A percentile compares a stretch with the other conserved stretches of the same genome.
phyloP scores from a whole-genome alignment of 257 asterid genomes.

The Ballota nigra region DNA sequence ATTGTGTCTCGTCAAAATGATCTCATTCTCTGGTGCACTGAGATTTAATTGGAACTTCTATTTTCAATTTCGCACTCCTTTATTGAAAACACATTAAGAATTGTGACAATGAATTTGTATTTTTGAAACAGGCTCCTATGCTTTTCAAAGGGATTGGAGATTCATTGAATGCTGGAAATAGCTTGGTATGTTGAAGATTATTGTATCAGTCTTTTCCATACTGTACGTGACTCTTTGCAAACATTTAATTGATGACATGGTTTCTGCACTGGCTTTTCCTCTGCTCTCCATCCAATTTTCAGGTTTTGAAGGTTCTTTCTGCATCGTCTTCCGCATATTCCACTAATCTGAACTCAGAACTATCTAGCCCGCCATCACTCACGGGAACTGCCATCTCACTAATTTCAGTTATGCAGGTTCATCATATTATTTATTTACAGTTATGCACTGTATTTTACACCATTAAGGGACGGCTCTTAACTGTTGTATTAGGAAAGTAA shows the following conservation, averaged over 20 bases:
- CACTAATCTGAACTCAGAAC: slow-evolving; percentile 56
- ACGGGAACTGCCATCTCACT: slow-evolving; percentile 64
- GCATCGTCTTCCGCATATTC: slow-evolving; percentile 74
- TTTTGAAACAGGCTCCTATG: slow-evolving; percentile 60
- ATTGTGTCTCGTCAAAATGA: slow-evolving; percentile 3
- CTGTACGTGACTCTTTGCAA: neutral
- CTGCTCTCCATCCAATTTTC: slow-evolving; percentile 22
- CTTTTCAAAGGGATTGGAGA: slow-evolving; percentile 76
- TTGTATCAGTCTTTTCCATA: neutral
- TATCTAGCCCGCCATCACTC: slow-evolving; percentile 57
- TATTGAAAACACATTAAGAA: neutral
- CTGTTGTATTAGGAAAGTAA: neutral
- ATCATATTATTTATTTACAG: neutral
- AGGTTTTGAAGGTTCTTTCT: slow-evolving; percentile 71
- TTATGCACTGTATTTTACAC: neutral
- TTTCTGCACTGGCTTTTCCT: neutral
- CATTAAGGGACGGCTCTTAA: neutral
- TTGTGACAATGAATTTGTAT: neutral
- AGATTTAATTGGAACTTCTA: neutral
- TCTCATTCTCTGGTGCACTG: neutral
- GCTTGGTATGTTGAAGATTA: slow-evolving; percentile 46
- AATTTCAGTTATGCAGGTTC: slow-evolving; percentile 74
- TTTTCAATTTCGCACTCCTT: neutral
- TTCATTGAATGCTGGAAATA: slow-evolving; percentile 54
- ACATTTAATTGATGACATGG: slow-evolving; percentile 9